phyloP scores from a whole-genome alignment of 208 protist species.

The Trypanosoma boissoni region DNA sequence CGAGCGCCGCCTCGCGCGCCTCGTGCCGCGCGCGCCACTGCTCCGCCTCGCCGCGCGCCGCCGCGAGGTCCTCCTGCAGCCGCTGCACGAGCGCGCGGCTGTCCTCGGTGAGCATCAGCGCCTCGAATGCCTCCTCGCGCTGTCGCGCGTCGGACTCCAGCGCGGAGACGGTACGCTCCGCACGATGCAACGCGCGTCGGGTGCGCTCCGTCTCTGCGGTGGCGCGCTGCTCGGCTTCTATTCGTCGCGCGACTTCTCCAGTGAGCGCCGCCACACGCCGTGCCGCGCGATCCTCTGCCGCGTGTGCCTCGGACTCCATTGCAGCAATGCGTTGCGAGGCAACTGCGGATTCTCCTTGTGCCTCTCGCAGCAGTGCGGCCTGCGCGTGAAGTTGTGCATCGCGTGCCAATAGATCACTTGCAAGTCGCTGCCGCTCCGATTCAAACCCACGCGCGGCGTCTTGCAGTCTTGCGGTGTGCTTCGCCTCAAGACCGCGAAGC shows the following conservation, averaged over 20 bases:
- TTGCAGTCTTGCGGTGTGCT: constrained; percentile 13
- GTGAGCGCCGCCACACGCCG: constrained; percentile 46
- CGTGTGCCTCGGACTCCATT: constrained; percentile 45
- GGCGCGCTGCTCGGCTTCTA: constrained; percentile 32
- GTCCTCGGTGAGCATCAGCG: constrained; percentile 67
- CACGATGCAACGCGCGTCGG: constrained; percentile 26
- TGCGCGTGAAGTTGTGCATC: constrained; percentile 60
- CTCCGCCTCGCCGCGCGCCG: constrained; percentile 47
- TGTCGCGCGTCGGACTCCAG: constrained; percentile 59
- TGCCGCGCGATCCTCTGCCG: constrained; percentile 39
- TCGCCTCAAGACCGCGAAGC: constrained; percentile 13
- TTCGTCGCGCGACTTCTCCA: constrained; percentile 44
- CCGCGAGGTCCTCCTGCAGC: constrained; percentile 45
- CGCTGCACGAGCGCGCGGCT: constrained; percentile 47
- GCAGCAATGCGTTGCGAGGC: constrained; percentile 37
- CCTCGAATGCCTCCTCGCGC: constrained; percentile 60
- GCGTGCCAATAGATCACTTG: constrained; percentile 54
- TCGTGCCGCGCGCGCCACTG: constrained; percentile 35
- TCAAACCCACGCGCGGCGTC: constrained; percentile 32
- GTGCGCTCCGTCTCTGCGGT: constrained; percentile 19
- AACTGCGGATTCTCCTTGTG: constrained; percentile 42
- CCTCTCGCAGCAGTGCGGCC: constrained; percentile 57
- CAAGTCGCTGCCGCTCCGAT: constrained; percentile 35
- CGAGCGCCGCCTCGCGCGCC: constrained; percentile 36
- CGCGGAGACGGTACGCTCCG: constrained; percentile 28